Base-by-base conservation (phyloP, 129 eudicot species). In the Helianthus tuberosus region DNA sequence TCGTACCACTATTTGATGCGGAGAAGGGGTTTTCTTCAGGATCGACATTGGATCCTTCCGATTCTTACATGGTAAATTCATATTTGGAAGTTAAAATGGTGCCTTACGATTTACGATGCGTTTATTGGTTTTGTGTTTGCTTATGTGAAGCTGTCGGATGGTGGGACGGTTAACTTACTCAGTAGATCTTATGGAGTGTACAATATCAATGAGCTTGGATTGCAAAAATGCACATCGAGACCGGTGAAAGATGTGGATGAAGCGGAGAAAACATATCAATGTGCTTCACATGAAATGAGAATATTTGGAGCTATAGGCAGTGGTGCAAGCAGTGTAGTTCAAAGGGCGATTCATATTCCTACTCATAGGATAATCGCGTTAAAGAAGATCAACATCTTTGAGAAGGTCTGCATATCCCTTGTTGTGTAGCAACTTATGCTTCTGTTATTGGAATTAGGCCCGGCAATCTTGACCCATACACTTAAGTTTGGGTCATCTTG, bases 251-350 rank as follows among this genome's bases (percentile, higher is more conserved):
- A 85, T 11, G 68, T 76, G 5, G 96, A 88, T n/a, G 86, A 83
- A 69, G 69, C 84, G 16, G 99, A 94, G 75, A 94, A 80, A 76
- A 94, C 97, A 6, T 94, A 86, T 39, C 84, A 71, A 43, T 88
- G 96, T 84, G 99, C 99, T 69, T 94, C 99, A 35, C 91, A 85
- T 78, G 99, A 94, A 88, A 94, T 90, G 96, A 81, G 99, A 84
- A 65, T 94, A 61, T 94, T 86, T 80, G 99, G 97, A 65, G 85
- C 99, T 74, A 94, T 94, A 13, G 99, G 99, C 54, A 86, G 93
- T 75, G 99, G 99, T 69, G 99, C 99, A 43, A 94, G 99, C 77
- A 94, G 99, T 82, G 93, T 94, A 69, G 99, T 94, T 52, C 99
- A 94, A 82, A 86, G 99, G 76, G 99, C 99, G 13, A 85, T 94